Evolutionary conservation across 306 rosid species (phyloP), one percentile per base, ranked within the genome.

Genomic region (Prinsepia uniflora): DNA sequence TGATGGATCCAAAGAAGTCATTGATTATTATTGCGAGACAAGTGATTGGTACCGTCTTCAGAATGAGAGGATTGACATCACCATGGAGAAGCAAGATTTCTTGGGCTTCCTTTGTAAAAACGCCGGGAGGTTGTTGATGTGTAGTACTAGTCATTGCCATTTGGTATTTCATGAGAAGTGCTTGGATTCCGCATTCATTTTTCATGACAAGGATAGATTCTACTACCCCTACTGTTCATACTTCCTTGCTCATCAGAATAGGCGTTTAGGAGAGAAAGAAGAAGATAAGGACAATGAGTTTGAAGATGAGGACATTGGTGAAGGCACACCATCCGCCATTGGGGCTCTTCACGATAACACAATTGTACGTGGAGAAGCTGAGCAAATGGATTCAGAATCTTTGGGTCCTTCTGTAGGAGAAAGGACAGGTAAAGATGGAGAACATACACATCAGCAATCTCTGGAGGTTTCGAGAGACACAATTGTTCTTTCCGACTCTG

Each of bases 221-320:
- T 71, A 79, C 59, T 92, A 96, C 79, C 94, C 94, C 9, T 84
- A 85, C 69, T 91, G 97, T 73, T 78, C 70, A 34, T 87, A 80
- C 75, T 84, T 84, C 42, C 82, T 43, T 47, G 80, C 91, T 76
- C 49, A 50, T 17, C 18, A 17, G 56, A 50, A 50, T 50, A 14
- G 56, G 56, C 56, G 2, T 24, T 24, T 50, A 18, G 56, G 56
- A 6, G 56, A 50, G 56, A 50, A 14, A 50, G 56, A 50, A 17
- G 56, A 50, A 50, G 30, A 24, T 24, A 24, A 24, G 30, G 30
- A 1, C 30, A 24, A 24, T 1, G 30, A 50, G 17, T 8, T 50
- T 50, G 56, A 50, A 9, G 46, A 43, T 6, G 10, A 3, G 10
- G 46, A 9, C 46, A 43, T 1, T 43, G 46, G 46, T 9, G 30